A percentile compares a stretch with the other conserved stretches of the same genome.
Conservation (phyloP, 2,329 filamentous ascomycete genomes). For the Claviceps spartinae region DNA sequence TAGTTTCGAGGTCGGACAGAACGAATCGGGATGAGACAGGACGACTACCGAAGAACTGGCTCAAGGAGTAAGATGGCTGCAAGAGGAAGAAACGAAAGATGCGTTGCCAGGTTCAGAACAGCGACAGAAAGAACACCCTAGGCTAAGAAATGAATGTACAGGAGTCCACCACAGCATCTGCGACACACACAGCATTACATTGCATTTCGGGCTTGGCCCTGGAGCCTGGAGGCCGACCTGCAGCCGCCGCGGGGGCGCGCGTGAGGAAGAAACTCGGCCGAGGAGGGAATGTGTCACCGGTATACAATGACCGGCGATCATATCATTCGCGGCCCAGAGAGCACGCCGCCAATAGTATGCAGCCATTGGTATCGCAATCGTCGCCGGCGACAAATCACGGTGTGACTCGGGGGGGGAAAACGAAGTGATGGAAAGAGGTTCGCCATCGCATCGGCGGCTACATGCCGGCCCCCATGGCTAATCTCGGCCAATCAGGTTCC, state of each 20-base stretch:
- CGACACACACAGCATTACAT: background rate
- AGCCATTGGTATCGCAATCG: background rate
- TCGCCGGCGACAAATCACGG: background rate
- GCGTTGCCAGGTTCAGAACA: background rate
- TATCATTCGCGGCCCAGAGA: background rate
- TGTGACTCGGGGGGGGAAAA: background rate
- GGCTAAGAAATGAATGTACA: background rate
- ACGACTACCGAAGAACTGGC: constrained; percentile 2
- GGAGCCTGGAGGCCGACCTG: background rate
- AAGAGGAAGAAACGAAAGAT: background rate
- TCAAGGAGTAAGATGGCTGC: constrained; percentile 1
- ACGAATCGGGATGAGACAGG: constrained; percentile 4
- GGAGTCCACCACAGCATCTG: background rate
- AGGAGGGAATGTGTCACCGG: too few relatives aligned
- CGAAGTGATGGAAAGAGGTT: constrained; percentile 17
- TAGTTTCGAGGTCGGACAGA: background rate
- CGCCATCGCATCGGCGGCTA: constrained; percentile 34
- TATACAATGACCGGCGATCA: too few relatives aligned
- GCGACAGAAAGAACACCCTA: constrained; percentile 1
- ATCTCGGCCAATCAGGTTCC: constrained; percentile 16
- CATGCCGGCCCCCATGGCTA: constrained; percentile 16
- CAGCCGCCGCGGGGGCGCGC: background rate
- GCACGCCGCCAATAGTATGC: background rate
- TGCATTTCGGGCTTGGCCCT: constrained; percentile 1
- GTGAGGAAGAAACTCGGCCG: too few relatives aligned